Evolutionary conservation across 225 moss, liverwort and hornwort species (phyloP).

Genomic region (Ulota crispa): DNA sequence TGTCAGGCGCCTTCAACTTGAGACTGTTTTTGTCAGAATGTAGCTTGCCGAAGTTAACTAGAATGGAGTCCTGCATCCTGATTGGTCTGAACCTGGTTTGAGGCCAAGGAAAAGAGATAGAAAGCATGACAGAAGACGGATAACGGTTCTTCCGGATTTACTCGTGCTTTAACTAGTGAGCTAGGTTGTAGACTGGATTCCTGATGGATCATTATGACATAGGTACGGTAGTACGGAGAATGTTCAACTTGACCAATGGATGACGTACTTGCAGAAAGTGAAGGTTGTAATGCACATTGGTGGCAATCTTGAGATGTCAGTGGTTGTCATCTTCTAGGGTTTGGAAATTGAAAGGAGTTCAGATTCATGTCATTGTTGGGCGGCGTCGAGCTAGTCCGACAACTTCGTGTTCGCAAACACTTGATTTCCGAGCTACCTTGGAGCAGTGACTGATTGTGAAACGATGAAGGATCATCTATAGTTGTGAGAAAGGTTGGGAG

Average conservation of each 20-base stretch:
- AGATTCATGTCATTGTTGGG: slow-evolving; percentile 26
- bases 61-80: slow-evolving; percentile 16
- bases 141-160: background rate
- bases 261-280: slow-evolving; percentile 11
- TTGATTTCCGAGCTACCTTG: slow-evolving; percentile 18
- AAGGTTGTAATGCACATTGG: slow-evolving; percentile 18
- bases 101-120: background rate
- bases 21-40: slow-evolving; percentile 10
- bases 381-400: slow-evolving; percentile 34
- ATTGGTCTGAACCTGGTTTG: slow-evolving; percentile 9
- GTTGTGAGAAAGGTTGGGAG: background rate
- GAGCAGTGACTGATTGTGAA: slow-evolving; percentile 5
- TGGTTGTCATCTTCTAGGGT: slow-evolving; percentile 43
- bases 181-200: slow-evolving; percentile 19
- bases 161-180: background rate
- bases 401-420: slow-evolving; percentile 14
- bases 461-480: slow-evolving; percentile 5
- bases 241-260: slow-evolving; percentile 15
- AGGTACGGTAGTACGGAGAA: slow-evolving; percentile 4
- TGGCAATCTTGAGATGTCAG: slow-evolving; percentile 39
- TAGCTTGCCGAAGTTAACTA: slow-evolving; percentile 12
- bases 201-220: background rate
- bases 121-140: slow-evolving; percentile 22
- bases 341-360: slow-evolving; percentile 44
- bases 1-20: background rate